A percentile compares a stretch with the other conserved stretches of the same genome.
Conservation (phyloP, 352 stramenopile species). For the Phytopythium vexans region DNA sequence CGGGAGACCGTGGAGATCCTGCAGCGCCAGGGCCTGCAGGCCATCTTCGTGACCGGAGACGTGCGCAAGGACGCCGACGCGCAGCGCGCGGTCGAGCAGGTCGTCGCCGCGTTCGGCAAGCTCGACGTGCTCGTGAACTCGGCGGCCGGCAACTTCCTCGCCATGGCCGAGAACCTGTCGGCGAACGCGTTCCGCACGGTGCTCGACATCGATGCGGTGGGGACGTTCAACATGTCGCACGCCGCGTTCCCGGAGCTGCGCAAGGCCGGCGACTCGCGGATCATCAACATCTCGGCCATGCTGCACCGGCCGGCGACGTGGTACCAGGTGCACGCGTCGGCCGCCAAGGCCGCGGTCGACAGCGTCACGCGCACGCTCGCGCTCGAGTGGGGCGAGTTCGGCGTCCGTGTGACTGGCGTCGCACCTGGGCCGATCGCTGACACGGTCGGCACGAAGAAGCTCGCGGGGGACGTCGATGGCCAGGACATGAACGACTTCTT, state of each 20-base stretch:
- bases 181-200: conserved; percentile 96
- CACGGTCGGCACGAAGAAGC: conserved; percentile 93
- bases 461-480: conserved; percentile 59
- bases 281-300: conserved; percentile 96
- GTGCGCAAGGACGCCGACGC: conserved; percentile 87
- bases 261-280: conserved; percentile 60
- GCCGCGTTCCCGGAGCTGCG: conserved; percentile 85
- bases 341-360: conserved; percentile 95
- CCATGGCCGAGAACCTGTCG: conserved; percentile 79
- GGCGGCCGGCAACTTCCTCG: conserved; percentile 94
- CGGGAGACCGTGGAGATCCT: conserved; percentile 74
- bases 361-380: conserved; percentile 92
- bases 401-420: conserved; percentile 93
- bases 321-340: conserved; percentile 95
- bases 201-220: conserved; percentile 95
- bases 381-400: conserved; percentile 95
- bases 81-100: conserved; percentile 67
- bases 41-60: conserved; percentile 57
- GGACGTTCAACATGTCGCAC: conserved; percentile 95
- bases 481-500: conserved; percentile 48
- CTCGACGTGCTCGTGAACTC: conserved; percentile 94
- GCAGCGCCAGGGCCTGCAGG: conserved; percentile 34
- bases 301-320: conserved; percentile 90
- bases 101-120: conserved; percentile 76
- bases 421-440: conserved; percentile 94